These are phyloP conservation scores for Cryoendolithus antarcticus DNA, from an alignment of 2,329 filamentous ascomycete species.

Conservation along the genomic window DNA sequence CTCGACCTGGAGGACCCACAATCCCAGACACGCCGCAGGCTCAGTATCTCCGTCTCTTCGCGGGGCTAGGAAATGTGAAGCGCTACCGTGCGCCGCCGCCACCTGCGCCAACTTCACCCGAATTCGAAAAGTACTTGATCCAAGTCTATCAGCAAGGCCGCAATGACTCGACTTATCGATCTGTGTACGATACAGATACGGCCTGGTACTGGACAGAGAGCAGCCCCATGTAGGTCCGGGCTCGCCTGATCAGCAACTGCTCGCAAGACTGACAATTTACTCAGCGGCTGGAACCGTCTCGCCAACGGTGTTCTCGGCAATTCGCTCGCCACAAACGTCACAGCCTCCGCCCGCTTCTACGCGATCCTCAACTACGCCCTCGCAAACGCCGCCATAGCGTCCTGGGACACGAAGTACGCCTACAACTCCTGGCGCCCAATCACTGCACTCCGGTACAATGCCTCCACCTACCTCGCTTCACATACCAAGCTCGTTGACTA, in stretches of 20 bases:
- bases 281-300: conserved; percentile 15
- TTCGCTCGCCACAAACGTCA: conserved; percentile 13
- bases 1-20: conserved; percentile 12
- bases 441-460: conserved; percentile 10
- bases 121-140: conserved; percentile 13
- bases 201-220: conserved; percentile 20
- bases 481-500: conserved; percentile 12
- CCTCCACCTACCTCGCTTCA: conserved; percentile 14
- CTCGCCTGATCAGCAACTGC: no score
- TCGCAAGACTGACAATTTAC: not conserved
- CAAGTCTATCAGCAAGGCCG: conserved; percentile 16
- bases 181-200: conserved; percentile 14
- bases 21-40: conserved; percentile 19
- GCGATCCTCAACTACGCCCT: conserved; percentile 19
- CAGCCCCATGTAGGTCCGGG: conserved; percentile 10
- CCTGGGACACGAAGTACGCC: conserved; percentile 17
- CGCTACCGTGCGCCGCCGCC: conserved; percentile 15
- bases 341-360: conserved; percentile 18
- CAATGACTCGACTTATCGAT: conserved; percentile 16
- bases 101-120: conserved; percentile 11
- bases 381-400: conserved; percentile 19
- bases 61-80: conserved; percentile 14
- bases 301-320: conserved; percentile 15
- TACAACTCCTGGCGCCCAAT: conserved; percentile 19
- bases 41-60: conserved; percentile 15